Percentiles rank a stretch among this genome's conserved stretches.
phyloP scores from a whole-genome alignment of 805 yeast species.

The Saccharomyces kudriavzevii region DNA sequence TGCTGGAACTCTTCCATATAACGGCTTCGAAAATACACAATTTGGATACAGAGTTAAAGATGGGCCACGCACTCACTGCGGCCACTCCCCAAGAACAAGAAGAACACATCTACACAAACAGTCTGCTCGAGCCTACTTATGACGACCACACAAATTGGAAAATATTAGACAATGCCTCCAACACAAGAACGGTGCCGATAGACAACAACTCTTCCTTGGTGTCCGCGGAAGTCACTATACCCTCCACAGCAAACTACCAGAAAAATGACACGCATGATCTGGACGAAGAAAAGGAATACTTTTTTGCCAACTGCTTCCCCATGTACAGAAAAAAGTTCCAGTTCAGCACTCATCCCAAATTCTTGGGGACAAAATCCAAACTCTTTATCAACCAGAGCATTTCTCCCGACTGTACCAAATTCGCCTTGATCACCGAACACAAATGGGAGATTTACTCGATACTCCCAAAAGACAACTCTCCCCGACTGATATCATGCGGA shows the following conservation, averaged over 20 bases:
- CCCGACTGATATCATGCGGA: conserved; percentile 59
- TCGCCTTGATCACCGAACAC: conserved; percentile 58
- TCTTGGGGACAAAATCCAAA: conserved; percentile 41
- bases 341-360: conserved; percentile 44
- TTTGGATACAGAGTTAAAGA: conserved; percentile 5
- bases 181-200: conserved; percentile 20
- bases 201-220: conserved; percentile 7
- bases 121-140: neutral
- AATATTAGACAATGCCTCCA: conserved; percentile 18
- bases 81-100: neutral
- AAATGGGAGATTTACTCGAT: conserved; percentile 70
- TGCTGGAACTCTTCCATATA: neutral
- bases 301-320: conserved; percentile 77
- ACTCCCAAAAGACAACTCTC: conserved; percentile 32
- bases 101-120: neutral
- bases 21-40: conserved; percentile 5
- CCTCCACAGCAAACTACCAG: neutral
- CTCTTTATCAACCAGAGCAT: conserved; percentile 49
- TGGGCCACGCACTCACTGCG: neutral
- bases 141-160: neutral
- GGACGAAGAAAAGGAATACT: conserved; percentile 46
- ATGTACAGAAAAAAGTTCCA: conserved; percentile 57
- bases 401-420: conserved; percentile 54
- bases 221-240: neutral
- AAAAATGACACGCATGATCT: conserved; percentile 9